A percentile compares a stretch with the other conserved stretches of the same genome.
phyloP scores from a whole-genome alignment of 441 rosid species.

The Croton laevigatus region DNA sequence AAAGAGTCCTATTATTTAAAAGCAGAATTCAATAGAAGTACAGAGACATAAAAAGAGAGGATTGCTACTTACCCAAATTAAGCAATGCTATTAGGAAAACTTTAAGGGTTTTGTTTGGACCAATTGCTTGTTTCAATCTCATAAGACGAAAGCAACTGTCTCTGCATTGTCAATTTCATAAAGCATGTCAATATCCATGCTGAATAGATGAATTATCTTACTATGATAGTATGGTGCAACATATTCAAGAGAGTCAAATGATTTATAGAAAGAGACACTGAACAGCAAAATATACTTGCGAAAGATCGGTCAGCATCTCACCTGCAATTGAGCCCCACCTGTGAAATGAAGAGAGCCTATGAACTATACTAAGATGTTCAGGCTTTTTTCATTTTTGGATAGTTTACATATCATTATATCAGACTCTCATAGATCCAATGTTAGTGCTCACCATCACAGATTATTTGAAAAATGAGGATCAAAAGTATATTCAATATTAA shows the following conservation, averaged over 20 bases:
- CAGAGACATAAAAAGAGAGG: not conserved
- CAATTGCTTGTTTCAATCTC: constrained; percentile 48
- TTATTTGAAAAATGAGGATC: not conserved
- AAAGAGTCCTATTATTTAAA: not conserved
- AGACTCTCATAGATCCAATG: not conserved
- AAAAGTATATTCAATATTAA: not conserved
- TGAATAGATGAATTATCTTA: too few relatives aligned
- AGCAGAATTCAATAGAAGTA: not conserved
- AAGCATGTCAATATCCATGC: not conserved
- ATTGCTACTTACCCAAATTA: constrained; percentile 25
- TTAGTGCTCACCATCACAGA: not conserved
- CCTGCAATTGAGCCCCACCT: constrained; percentile 3
- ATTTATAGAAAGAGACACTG: not conserved
- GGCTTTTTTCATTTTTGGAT: constrained; percentile 29
- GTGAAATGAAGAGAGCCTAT: constrained; percentile 4
- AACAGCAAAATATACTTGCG: not conserved
- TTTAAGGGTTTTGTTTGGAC: constrained; percentile 27
- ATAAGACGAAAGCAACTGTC: constrained; percentile 70
- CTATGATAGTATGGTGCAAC: not conserved
- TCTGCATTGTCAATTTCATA: constrained; percentile 45
- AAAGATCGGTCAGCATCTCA: not conserved
- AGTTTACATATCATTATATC: constrained; percentile 8
- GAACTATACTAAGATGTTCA: too few relatives aligned
- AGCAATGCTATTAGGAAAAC: constrained; percentile 35
- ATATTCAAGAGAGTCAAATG: not conserved